A percentile compares a stretch with the other conserved stretches of the same genome.
Evolutionary conservation across 176 grass and related monocot genomes (phyloP).

Genomic region (Rhynchospora tenuis): DNA sequence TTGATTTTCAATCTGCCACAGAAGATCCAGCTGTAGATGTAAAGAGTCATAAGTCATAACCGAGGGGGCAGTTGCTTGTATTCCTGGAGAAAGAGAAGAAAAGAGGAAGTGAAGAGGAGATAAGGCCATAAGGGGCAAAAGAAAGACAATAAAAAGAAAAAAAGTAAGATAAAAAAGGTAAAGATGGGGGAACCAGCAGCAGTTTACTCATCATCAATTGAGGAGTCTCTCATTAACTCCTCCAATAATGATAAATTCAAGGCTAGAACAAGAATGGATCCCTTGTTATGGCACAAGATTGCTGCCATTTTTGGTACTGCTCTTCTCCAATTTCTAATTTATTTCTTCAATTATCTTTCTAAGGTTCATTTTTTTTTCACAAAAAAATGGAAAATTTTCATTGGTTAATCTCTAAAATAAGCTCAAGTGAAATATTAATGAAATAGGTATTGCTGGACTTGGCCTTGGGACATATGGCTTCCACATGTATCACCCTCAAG

Average conservation of each 20-base stretch:
- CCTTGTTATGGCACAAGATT: slow-evolving; percentile 77
- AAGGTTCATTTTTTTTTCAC: not conserved
- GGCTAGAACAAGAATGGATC: slow-evolving; percentile 26
- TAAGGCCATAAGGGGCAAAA: not conserved
- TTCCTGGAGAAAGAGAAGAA: not conserved
- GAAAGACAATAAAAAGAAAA: not conserved
- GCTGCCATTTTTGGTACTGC: slow-evolving; percentile 67
- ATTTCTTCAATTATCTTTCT: not conserved
- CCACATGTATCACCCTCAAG: slow-evolving; percentile 68
- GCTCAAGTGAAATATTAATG: not conserved
- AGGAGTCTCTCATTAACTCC: slow-evolving; percentile 8
- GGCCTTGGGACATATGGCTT: slow-evolving; percentile 76
- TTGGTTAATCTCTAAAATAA: not conserved
- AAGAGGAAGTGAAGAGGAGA: too few species aligned
- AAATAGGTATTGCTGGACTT: slow-evolving; percentile 63
- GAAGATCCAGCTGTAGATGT: not conserved
- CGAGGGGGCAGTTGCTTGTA: not conserved
- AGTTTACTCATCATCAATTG: not conserved
- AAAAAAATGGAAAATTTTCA: not conserved
- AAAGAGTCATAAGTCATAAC: not conserved
- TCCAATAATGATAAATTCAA: slow-evolving; percentile 7
- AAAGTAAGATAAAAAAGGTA: not conserved
- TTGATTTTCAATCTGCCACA: not conserved
- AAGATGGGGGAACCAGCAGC: not conserved
- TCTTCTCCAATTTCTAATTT: not conserved